Base-by-base conservation (phyloP, 495 filamentous ascomycete species). In the Penicillium coprophilum region DNA sequence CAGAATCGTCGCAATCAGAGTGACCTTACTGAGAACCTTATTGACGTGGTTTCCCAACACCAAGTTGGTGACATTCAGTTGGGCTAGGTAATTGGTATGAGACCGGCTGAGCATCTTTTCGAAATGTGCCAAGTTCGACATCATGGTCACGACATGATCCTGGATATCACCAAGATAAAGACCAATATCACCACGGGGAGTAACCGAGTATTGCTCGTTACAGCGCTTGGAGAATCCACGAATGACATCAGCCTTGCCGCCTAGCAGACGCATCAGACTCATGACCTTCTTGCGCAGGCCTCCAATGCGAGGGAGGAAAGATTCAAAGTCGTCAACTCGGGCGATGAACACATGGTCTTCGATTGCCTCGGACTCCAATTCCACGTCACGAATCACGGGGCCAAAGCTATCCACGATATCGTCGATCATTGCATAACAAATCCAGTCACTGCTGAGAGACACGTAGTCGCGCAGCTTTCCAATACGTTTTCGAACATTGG, bases 71-170 rank as follows among this genome's bases (percentile, higher is more conserved):
- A 98, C 92, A 46, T 88, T 92, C 56, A 98, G 82, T 73, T 97
- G 94, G 13, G 94, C 94, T 17, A 97, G 81, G 59, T 97, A 97
- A 68, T 98, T 98, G 74, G 87, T 87, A 75, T 97, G 95, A n/a
- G 87, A 87, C 20, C 95, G 88, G 7, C 88, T 91, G 51, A 98
- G 84, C 82, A 98, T 97, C 77, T 97, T 97, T 69, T 98, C 95
- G 62, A 94, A 97, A 67, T 98, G 94, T 10, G 83, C 85, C 50
- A 98, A 75, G 70, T 96, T 98, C 60, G 86, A 89, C 84, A 96
- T 95, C 94, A 97, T 97, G 57, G 94, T 97, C 31, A 98, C 90
- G 32, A 98, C 93, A 80, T 98, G 94, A 74, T 98, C 94, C 69
- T 98, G 94, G 58, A 97, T 96, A 77, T 98, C 94, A 57, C 90